Conservation (phyloP, 2,329 filamentous ascomycete species). For the Drechslerella dactyloides region DNA sequence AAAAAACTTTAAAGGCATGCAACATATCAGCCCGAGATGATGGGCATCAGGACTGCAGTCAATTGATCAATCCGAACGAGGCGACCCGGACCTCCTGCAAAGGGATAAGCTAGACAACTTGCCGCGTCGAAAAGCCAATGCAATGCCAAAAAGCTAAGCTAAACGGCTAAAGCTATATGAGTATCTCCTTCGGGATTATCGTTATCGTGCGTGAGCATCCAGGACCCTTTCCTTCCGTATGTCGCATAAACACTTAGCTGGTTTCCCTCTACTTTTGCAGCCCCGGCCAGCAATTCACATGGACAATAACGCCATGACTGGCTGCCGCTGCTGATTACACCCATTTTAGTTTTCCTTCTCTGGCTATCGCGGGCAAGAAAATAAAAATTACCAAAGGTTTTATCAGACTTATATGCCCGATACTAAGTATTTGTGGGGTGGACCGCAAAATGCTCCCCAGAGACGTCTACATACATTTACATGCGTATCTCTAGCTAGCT, state of each 20-base stretch:
- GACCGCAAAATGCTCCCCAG: neutral
- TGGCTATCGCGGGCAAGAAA: neutral
- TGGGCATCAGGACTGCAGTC: neutral
- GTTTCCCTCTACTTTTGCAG: neutral
- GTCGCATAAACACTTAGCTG: neutral
- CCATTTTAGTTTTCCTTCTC: constrained; percentile 1
- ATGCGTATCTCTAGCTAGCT: neutral
- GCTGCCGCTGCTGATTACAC: neutral
- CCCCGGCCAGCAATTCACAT: neutral
- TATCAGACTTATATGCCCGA: neutral
- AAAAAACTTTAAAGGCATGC: too few relatives aligned
- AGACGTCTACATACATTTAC: too few relatives aligned
- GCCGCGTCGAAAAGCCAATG: constrained; percentile 2
- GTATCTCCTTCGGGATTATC: constrained; percentile 2
- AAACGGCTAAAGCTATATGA: neutral
- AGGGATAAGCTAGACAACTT: neutral
- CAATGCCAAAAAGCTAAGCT: neutral
- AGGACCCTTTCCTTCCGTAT: neutral
- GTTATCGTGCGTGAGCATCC: constrained; percentile 5
- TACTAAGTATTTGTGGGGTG: neutral
- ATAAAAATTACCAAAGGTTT: neutral
- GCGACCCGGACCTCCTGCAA: constrained; percentile 9
- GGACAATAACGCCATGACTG: neutral
- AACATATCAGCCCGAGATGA: neutral
- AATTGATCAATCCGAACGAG: neutral